phyloP scores from a whole-genome alignment of 768 basidiomycete genomes.

The Coprinopsis marcescibilis region DNA sequence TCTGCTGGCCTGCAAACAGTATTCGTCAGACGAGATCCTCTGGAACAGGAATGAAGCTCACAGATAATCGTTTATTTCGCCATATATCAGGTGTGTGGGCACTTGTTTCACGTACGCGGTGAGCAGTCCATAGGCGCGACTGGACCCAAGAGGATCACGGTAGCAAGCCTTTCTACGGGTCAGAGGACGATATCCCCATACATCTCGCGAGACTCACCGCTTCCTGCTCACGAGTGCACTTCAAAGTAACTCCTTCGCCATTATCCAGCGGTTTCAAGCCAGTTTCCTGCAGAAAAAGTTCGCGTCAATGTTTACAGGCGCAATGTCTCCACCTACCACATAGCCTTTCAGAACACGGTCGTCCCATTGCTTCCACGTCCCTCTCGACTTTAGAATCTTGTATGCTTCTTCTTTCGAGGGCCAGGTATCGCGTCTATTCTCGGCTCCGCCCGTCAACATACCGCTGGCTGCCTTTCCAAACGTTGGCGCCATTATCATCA shows the following conservation, averaged over 20 bases:
- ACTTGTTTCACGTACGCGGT: slow-evolving; percentile 23
- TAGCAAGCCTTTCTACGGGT: slow-evolving; percentile 32
- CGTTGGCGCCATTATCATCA: slow-evolving; percentile 30
- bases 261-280: slow-evolving; percentile 38
- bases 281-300: slow-evolving; percentile 27
- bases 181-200: neutral
- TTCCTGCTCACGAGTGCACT: slow-evolving; percentile 42
- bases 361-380: slow-evolving; percentile 45
- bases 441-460: slow-evolving; percentile 26
- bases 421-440: slow-evolving; percentile 46
- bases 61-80: slow-evolving; percentile 39
- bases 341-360: slow-evolving; percentile 38
- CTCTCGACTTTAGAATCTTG: slow-evolving; percentile 28
- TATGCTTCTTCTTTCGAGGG: slow-evolving; percentile 43
- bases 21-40: neutral
- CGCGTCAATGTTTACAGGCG: neutral
- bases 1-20: slow-evolving; percentile 23
- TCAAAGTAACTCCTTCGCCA: slow-evolving; percentile 43
- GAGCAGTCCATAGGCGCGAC: slow-evolving; percentile 30
- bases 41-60: slow-evolving; percentile 12
- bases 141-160: slow-evolving; percentile 28
- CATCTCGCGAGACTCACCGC: slow-evolving; percentile 22
- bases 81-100: slow-evolving; percentile 43
- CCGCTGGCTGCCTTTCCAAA: slow-evolving; percentile 11
- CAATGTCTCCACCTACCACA: slow-evolving; percentile 27